A percentile compares a stretch with the other conserved stretches of the same genome.
Conservation (phyloP, 2,329 filamentous ascomycete genomes). For the Fusarium sp. region DNA sequence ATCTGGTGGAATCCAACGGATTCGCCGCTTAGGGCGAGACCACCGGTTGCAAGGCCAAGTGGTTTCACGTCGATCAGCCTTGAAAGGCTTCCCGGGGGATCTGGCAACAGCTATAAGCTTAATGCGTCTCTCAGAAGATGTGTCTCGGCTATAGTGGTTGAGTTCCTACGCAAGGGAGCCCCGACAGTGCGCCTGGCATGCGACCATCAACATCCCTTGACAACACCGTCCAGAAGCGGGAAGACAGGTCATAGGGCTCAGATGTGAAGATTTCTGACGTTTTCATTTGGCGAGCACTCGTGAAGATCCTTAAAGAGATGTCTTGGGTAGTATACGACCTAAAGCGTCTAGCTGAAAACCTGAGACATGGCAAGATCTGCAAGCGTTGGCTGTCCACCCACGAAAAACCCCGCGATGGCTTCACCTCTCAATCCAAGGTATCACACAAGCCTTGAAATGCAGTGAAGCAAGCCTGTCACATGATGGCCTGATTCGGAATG, state of each 20-base stretch:
- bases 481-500: background rate
- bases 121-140: background rate
- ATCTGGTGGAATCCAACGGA: background rate
- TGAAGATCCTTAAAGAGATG: background rate
- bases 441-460: background rate
- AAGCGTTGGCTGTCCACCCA: background rate
- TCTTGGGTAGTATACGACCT: background rate
- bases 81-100: background rate
- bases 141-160: constrained; percentile 3
- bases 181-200: background rate
- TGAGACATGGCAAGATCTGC: background rate
- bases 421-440: background rate
- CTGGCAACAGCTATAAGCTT: background rate
- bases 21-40: background rate
- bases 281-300: background rate
- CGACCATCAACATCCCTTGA: background rate
- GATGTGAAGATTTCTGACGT: background rate
- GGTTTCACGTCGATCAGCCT: background rate
- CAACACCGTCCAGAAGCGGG: background rate
- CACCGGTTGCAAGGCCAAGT: background rate
- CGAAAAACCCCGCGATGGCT: background rate
- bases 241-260: background rate
- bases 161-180: background rate
- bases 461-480: background rate
- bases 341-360: background rate